These are phyloP conservation scores for Lachnellula hyalina DNA, from an alignment of 2,329 filamentous ascomycete genomes.

Conservation along the genomic window DNA sequence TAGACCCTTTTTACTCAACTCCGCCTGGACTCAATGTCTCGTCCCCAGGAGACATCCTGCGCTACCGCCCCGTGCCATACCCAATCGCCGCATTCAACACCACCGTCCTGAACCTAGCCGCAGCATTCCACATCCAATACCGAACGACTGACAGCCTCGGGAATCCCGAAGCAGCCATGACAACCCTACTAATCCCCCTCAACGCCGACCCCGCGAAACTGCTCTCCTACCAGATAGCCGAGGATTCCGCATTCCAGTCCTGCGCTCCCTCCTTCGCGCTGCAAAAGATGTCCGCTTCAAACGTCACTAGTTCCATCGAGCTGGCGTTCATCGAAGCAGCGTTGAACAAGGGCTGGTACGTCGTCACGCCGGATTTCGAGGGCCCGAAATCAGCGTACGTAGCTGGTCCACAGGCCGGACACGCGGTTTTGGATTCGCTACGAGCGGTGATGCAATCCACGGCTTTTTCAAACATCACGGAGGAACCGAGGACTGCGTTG, in stretches of 20 bases:
- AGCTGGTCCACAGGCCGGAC: constrained; percentile 12
- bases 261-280: constrained; percentile 36
- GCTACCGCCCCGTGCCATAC: constrained; percentile 25
- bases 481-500: constrained; percentile 22
- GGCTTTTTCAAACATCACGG: not conserved
- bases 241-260: constrained; percentile 37
- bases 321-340: constrained; percentile 22
- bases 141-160: constrained; percentile 35
- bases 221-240: constrained; percentile 39
- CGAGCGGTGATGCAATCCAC: constrained; percentile 14
- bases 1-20: constrained; percentile 35
- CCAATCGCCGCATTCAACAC: constrained; percentile 19
- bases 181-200: constrained; percentile 36
- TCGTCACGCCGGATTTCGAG: constrained; percentile 22
- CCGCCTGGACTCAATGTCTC: constrained; percentile 25
- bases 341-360: constrained; percentile 9
- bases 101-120: not conserved
- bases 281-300: constrained; percentile 24
- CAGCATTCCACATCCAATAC: constrained; percentile 36
- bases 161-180: constrained; percentile 34
- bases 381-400: constrained; percentile 12
- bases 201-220: constrained; percentile 16
- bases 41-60: constrained; percentile 32
- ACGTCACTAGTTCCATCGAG: constrained; percentile 28
- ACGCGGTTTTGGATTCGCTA: constrained; percentile 18